phyloP scores from a whole-genome alignment of 1,284 basidiomycete genomes.

The Waitea zeae region DNA sequence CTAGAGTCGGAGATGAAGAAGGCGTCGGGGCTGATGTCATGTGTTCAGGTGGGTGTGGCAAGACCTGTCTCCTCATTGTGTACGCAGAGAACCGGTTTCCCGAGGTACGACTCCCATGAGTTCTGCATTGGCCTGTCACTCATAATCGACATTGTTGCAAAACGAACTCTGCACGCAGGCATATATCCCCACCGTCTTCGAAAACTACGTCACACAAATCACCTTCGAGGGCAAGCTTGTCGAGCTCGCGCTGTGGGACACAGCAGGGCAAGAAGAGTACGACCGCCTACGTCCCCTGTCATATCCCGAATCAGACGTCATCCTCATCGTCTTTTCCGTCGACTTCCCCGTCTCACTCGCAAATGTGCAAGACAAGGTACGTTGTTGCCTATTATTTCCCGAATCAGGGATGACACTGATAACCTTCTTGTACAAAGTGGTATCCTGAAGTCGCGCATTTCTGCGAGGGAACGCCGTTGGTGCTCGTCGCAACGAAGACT shows the following conservation, averaged over 20 bases:
- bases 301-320: constrained; percentile 94
- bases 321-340: constrained; percentile 92
- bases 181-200: constrained; percentile 96
- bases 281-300: constrained; percentile 86
- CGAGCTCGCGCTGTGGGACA: constrained; percentile 95
- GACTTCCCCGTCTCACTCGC: constrained; percentile 91
- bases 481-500: constrained; percentile 89
- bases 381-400: constrained; percentile 9
- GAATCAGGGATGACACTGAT: too few relatives aligned
- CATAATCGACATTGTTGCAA: constrained; percentile 3
- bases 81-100: constrained; percentile 34
- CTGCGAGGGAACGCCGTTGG: constrained; percentile 83
- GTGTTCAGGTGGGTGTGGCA: constrained; percentile 59
- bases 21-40: neutral
- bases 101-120: constrained; percentile 41
- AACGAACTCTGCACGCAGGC: constrained; percentile 30
- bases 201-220: constrained; percentile 90
- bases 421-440: constrained; percentile 60
- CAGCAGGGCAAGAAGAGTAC: constrained; percentile 97
- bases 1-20: neutral
- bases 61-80: constrained; percentile 29
- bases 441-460: constrained; percentile 96
- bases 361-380: constrained; percentile 87
- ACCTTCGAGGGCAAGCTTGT: constrained; percentile 80
- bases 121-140: constrained; percentile 3